Conservation (phyloP, 169 alveolate genomes). For the Eimeria falciformis region DNA sequence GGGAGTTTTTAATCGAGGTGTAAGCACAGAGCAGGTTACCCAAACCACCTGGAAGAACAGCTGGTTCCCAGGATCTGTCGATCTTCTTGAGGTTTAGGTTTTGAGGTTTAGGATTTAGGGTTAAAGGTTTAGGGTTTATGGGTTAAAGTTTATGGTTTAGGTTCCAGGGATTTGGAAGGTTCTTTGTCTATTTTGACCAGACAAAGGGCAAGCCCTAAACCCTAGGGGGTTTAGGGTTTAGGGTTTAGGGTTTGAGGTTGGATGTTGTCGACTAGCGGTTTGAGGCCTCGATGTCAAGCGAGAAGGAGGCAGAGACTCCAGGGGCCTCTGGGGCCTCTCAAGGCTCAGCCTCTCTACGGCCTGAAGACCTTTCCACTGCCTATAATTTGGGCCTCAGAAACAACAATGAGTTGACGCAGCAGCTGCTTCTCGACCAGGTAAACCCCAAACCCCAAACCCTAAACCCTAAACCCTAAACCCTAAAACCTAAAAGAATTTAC, state of each 20-base stretch:
- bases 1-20: neutral
- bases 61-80: neutral
- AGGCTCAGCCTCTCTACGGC: slow-evolving; percentile 45
- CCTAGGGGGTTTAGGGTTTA: neutral
- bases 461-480: no score
- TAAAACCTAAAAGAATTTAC: no score
- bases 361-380: slow-evolving; percentile 76
- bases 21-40: neutral
- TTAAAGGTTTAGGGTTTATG: neutral
- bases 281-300: slow-evolving; percentile 31
- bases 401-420: slow-evolving; percentile 77
- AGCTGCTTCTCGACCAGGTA: slow-evolving; percentile 76
- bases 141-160: slow-evolving; percentile 3
- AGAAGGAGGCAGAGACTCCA: neutral
- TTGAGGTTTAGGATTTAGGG: neutral
- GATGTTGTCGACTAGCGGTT: slow-evolving; percentile 10
- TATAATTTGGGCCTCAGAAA: slow-evolving; percentile 76
- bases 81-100: neutral
- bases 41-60: no score
- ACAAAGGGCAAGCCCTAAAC: no score
- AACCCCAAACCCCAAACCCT: neutral
- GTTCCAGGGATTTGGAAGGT: no score
- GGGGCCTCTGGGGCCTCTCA: slow-evolving; percentile 56
- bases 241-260: slow-evolving; percentile 17
- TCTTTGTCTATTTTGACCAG: no score